Conservation (phyloP, 1,284 basidiomycete species). For the Clitocybe nebularis region DNA sequence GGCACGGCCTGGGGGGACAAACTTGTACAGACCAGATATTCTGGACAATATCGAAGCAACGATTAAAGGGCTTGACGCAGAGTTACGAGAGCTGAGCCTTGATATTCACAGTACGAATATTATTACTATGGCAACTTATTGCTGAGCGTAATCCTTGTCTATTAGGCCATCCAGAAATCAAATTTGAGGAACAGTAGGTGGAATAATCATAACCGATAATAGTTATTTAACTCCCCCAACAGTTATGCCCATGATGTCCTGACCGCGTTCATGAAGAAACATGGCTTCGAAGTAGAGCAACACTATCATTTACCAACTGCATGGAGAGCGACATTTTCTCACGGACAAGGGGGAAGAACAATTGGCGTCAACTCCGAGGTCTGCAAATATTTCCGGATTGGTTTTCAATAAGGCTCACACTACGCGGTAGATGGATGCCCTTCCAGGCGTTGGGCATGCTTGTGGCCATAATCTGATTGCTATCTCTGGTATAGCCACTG, state of each 20-base stretch:
- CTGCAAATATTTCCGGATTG: slow-evolving; percentile 14
- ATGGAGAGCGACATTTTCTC: slow-evolving; percentile 61
- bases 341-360: slow-evolving; percentile 51
- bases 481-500: slow-evolving; percentile 37
- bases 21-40: slow-evolving; percentile 39
- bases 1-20: slow-evolving; percentile 20
- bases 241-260: slow-evolving; percentile 53
- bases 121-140: neutral
- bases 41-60: slow-evolving; percentile 53
- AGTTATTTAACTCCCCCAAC: slow-evolving; percentile 1
- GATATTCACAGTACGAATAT: slow-evolving; percentile 59
- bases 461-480: slow-evolving; percentile 82
- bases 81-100: slow-evolving; percentile 57
- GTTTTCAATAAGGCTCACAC: neutral
- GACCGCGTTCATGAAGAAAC: slow-evolving; percentile 51
- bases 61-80: slow-evolving; percentile 49
- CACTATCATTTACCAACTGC: slow-evolving; percentile 64
- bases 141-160: neutral
- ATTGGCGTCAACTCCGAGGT: slow-evolving; percentile 74
- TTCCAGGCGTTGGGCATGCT: slow-evolving; percentile 66
- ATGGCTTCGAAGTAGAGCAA: slow-evolving; percentile 56
- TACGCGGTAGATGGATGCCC: slow-evolving; percentile 55
- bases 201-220: neutral
- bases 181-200: slow-evolving; percentile 51
- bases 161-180: slow-evolving; percentile 60